These are phyloP conservation scores for Colletotrichum siamense DNA, from an alignment of 2,329 filamentous ascomycete genomes.

Conservation along the genomic window DNA sequence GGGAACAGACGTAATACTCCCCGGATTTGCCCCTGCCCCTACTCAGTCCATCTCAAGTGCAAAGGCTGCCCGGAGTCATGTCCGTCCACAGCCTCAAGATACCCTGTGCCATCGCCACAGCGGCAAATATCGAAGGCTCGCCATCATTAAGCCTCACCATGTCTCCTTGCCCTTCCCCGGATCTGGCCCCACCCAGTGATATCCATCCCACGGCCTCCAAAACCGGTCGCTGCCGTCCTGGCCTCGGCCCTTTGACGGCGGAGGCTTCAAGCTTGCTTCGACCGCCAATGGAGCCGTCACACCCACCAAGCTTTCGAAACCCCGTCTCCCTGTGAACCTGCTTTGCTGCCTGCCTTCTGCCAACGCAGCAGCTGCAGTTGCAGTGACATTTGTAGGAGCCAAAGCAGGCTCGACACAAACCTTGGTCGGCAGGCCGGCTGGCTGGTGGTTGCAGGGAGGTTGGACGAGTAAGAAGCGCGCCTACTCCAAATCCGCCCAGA, in stretches of 20 bases:
- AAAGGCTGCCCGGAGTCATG: background rate
- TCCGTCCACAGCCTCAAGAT: background rate
- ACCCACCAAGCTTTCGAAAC: conserved; percentile 8
- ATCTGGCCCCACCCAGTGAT: background rate
- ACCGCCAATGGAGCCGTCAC: conserved; percentile 5
- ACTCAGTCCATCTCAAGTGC: background rate
- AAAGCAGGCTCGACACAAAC: background rate
- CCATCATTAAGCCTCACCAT: background rate
- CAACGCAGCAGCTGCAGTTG: conserved; percentile 11
- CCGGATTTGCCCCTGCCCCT: background rate
- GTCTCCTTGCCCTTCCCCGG: background rate
- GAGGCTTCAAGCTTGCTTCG: background rate
- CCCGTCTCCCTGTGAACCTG: background rate
- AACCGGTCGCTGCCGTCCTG: background rate
- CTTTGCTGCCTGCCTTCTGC: background rate
- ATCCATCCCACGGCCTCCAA: background rate
- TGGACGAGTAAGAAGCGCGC: conserved; percentile 21
- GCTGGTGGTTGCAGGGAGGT: conserved; percentile 13
- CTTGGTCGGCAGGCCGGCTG: background rate
- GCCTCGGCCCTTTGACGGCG: background rate
- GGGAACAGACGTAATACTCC: background rate
- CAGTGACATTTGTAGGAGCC: background rate
- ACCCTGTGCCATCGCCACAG: background rate
- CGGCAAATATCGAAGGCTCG: background rate
- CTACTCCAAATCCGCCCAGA: conserved; percentile 2